Evolutionary conservation across 2,329 filamentous ascomycete genomes (phyloP).

Genomic region (Penicillium hesseltinei): DNA sequence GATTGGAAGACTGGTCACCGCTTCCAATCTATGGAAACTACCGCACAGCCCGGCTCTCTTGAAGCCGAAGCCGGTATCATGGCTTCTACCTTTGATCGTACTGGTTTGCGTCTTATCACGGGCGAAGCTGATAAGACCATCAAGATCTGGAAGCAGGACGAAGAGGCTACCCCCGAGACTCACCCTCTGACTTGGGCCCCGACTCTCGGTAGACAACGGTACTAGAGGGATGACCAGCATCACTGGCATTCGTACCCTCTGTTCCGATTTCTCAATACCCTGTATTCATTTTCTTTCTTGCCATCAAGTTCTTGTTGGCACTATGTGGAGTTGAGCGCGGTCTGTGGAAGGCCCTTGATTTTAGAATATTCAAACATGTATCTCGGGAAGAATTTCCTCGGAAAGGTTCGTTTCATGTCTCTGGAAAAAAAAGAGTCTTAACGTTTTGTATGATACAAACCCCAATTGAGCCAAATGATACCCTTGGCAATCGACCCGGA

Average conservation of each 20-base stretch:
- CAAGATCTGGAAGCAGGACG: slow-evolving; percentile 96
- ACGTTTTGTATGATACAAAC: neutral
- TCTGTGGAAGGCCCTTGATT: slow-evolving; percentile 11
- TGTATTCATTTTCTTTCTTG: slow-evolving; percentile 21
- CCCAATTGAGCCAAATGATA: neutral
- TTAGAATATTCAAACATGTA: slow-evolving; percentile 8
- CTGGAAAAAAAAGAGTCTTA: slow-evolving; percentile 14
- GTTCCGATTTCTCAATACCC: slow-evolving; percentile 24
- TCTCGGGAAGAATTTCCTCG: neutral
- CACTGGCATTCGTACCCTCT: slow-evolving; percentile 4
- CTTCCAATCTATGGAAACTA: slow-evolving; percentile 86
- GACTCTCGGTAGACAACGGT: slow-evolving; percentile 73
- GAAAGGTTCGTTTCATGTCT: slow-evolving; percentile 7
- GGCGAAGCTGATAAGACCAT: slow-evolving; percentile 98
- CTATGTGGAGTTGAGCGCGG: slow-evolving; percentile 34
- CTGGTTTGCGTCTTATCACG: slow-evolving; percentile 82
- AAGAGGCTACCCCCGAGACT: slow-evolving; percentile 82
- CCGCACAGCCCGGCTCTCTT: slow-evolving; percentile 87
- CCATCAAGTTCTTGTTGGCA: slow-evolving; percentile 20
- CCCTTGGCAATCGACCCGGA: neutral
- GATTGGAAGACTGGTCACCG: slow-evolving; percentile 97
- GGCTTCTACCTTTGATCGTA: slow-evolving; percentile 87
- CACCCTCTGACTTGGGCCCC: slow-evolving; percentile 94
- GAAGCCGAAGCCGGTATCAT: slow-evolving; percentile 95
- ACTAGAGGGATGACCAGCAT: slow-evolving; percentile 42